Base-by-base conservation (phyloP, 768 basidiomycete genomes). In the Lentinula guzmanii region DNA sequence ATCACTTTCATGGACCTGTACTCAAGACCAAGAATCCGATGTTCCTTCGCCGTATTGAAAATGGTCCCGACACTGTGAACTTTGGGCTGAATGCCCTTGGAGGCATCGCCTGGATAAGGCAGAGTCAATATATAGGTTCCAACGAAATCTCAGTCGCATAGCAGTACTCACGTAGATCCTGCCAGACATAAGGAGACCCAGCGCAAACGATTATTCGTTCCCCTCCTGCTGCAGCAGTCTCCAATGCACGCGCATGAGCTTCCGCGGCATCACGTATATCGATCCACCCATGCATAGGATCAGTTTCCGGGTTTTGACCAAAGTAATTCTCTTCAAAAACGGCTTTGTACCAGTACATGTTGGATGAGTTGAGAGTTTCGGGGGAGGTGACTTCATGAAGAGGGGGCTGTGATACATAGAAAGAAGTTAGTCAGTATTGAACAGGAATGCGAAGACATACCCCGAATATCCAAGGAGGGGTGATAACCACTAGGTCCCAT, bases 401-500 rank as follows among this genome's bases (percentile, higher is more conserved):
- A 9, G 46, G 31, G 11, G 61, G 62, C 58, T 58, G 24, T 28
- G n/a, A 46, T 41, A 24, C 62, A 50, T 46, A 59, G 62, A 64
- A 1, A 33, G 60, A 35, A 53, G 63, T 51, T 18, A 55, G 35
- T 50, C 37, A 48, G 28, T 28, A 18, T 35, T 5, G 31, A 52
- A 13, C 3, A 54, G 10, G 37, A 11, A 39, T n/a, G 21, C 13
- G 18, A 21, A 54, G 5, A 62, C 70, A 15, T 55, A 74, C 75
- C 16, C 75, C 75, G 35, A 75, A 66, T 2, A 75, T 81, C 51
- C 73, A 79, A 18, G 85, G 81, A 13, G 86, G 86, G 65, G 79
- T 79, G 46, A 86, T 63, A 5, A 78, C 76, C 0, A 77, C 74
- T 16, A 87, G 63, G 60, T 86, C 86, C 80, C 81, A 86, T 4